Percentiles rank a stretch among this genome's conserved stretches.
Evolutionary conservation across 176 grass and related monocot genomes (phyloP).

Genomic region (Rhipidocladum racemiflorum): DNA sequence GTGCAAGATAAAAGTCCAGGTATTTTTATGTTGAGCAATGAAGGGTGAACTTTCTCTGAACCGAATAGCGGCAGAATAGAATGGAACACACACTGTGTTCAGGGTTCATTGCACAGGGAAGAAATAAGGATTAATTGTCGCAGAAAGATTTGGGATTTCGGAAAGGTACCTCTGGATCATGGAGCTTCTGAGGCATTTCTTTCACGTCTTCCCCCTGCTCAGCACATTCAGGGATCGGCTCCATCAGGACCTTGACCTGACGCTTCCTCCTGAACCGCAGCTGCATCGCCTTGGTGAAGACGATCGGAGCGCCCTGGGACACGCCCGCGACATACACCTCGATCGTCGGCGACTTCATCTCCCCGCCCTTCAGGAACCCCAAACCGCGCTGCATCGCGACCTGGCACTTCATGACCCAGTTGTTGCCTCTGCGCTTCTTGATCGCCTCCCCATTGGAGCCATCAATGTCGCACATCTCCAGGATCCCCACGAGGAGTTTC

Average conservation of each 20-base stretch:
- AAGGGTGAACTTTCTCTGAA: not conserved
- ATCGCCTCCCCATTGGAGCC: not conserved
- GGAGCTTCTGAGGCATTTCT: not conserved
- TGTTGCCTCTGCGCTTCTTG: not conserved
- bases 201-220: constrained; percentile 28
- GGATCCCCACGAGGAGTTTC: constrained; percentile 53
- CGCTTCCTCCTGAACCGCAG: constrained; percentile 37
- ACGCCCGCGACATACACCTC: constrained; percentile 82
- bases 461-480: constrained; percentile 44
- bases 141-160: not conserved
- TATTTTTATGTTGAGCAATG: not conserved
- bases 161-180: constrained; percentile 5
- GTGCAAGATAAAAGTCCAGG: not conserved
- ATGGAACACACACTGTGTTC: not conserved
- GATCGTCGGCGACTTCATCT: constrained; percentile 18
- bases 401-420: constrained; percentile 66
- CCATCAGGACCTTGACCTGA: constrained; percentile 37
- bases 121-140: too few species aligned
- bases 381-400: constrained; percentile 21
- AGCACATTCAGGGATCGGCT: constrained; percentile 56
- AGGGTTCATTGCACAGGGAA: not conserved
- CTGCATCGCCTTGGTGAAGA: constrained; percentile 64
- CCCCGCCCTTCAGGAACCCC: constrained; percentile 34
- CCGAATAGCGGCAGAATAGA: not conserved
- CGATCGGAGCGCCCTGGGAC: constrained; percentile 50